Evolutionary conservation across 2,329 filamentous ascomycete species (phyloP).

Genomic region (Graphiopsis chlorocephala): DNA sequence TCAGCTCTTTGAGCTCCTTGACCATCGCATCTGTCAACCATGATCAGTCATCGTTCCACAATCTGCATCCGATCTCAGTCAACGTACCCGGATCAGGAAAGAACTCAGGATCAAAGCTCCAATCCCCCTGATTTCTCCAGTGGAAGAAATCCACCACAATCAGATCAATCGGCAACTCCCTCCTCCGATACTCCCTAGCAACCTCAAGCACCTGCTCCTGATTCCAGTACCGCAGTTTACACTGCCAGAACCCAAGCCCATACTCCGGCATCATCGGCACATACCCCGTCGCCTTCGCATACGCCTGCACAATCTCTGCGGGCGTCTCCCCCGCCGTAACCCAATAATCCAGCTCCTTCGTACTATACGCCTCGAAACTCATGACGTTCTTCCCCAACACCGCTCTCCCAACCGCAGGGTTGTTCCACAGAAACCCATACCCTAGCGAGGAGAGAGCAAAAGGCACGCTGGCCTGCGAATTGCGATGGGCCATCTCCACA

Average conservation of each 20-base stretch:
- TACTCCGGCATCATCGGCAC: constrained; percentile 69
- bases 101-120: constrained; percentile 62
- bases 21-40: constrained; percentile 56
- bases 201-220: constrained; percentile 62
- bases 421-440: constrained; percentile 67
- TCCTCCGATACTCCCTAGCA: constrained; percentile 57
- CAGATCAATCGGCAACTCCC: constrained; percentile 58
- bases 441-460: constrained; percentile 60
- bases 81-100: constrained; percentile 51
- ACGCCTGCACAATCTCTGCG: constrained; percentile 55
- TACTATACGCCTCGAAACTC: constrained; percentile 60
- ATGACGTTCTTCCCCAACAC: constrained; percentile 61
- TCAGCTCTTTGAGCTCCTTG: constrained; percentile 55
- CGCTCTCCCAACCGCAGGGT: constrained; percentile 59
- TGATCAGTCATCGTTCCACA: not conserved
- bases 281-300: constrained; percentile 56
- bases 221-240: constrained; percentile 63
- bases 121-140: constrained; percentile 65
- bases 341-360: constrained; percentile 62
- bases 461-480: constrained; percentile 64
- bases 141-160: constrained; percentile 70
- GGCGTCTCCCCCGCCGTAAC: constrained; percentile 58
- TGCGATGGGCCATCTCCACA: constrained; percentile 63
- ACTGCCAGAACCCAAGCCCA: constrained; percentile 67
- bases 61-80: not conserved